Evolutionary conservation across 1,284 basidiomycete species (phyloP), one percentile per base, ranked within the genome.

Genomic region (Puccinia novopanici): DNA sequence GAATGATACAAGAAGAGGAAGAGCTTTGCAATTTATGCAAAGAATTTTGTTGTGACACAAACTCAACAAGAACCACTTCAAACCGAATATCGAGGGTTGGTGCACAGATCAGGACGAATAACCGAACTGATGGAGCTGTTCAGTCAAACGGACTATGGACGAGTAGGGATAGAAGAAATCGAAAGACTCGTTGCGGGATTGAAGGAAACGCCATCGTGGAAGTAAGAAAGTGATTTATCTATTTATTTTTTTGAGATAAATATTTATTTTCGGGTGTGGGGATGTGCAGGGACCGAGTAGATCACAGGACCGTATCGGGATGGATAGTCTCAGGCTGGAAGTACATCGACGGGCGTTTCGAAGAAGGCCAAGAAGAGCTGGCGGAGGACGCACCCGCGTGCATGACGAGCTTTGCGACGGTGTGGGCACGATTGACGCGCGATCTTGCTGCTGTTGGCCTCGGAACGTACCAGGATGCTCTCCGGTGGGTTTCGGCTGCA

Each of bases 401-500:
- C 12, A 48, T 22, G 17, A 5, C 50, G 2, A 45, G 50, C 13
- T 50, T 70, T 22, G 48, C 70, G 13, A 73, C 52, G n/a, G 50
- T 19, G 10, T 73, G 70, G 70, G 70, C 70, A 40, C 70, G 70
- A 6, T 34, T 73, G 34, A 73, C 50, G 19, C 27, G 70, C 19
- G 52, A 73, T 34, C 48, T 57, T 34, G 67, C 37, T 22, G 70
- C 50, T 22, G 70, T n/a, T n/a, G 52, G 13, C 4, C 17, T 17
- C 30, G 40, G 22, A 37, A 22, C 22, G n/a, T 57, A 34, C 19
- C 70, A 73, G 27, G 19, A 55, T 57, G 34, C 27, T 73, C 50
- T 54, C 17, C 48, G 70, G 70, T 73, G 17, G 3, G 61, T 42
- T 63, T n/a, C n/a, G n/a, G n/a, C n/a, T n/a, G n/a, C n/a, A n/a